These are phyloP conservation scores for Chrysoporthe cubensis DNA, from an alignment of 2,329 filamentous ascomycete genomes.

Conservation along the genomic window DNA sequence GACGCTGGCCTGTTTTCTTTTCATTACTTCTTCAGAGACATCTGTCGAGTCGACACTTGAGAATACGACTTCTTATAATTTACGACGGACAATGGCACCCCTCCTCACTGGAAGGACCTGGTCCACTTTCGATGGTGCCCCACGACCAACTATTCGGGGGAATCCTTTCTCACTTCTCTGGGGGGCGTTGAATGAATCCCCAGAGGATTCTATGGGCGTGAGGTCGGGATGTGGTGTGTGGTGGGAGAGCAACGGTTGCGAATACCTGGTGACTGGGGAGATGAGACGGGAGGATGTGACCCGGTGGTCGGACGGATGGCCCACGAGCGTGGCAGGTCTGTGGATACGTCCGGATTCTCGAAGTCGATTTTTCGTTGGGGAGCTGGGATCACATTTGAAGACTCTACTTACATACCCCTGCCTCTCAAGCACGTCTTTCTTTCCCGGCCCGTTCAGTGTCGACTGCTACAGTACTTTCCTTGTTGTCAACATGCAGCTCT, in stretches of 20 bases:
- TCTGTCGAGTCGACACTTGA: constrained; percentile 28
- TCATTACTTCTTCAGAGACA: constrained; percentile 27
- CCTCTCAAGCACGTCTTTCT: constrained; percentile 29
- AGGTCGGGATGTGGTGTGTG: constrained; percentile 22
- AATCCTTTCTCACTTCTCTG: constrained; percentile 26
- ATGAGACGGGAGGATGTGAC: constrained; percentile 19
- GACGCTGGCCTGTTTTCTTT: constrained; percentile 22
- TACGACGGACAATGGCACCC: constrained; percentile 28
- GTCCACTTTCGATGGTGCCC: constrained; percentile 28
- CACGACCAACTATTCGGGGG: constrained; percentile 31
- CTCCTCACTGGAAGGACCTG: constrained; percentile 22
- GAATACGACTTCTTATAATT: constrained; percentile 31
- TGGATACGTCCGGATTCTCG: constrained; percentile 27
- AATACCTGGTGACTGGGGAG: constrained; percentile 24
- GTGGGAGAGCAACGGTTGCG: constrained; percentile 23
- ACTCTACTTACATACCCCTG: constrained; percentile 31
- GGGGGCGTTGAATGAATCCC: constrained; percentile 25
- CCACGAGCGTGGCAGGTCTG: constrained; percentile 24
- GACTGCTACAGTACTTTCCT: constrained; percentile 30
- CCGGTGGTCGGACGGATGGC: constrained; percentile 16
- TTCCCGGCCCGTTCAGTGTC: constrained; percentile 28
- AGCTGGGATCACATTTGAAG: constrained; percentile 30
- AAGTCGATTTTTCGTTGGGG: constrained; percentile 25
- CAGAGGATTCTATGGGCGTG: constrained; percentile 21
- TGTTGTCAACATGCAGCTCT: constrained; percentile 29